Conservation (phyloP, 352 stramenopile species). For the Phytophthora rubi region DNA sequence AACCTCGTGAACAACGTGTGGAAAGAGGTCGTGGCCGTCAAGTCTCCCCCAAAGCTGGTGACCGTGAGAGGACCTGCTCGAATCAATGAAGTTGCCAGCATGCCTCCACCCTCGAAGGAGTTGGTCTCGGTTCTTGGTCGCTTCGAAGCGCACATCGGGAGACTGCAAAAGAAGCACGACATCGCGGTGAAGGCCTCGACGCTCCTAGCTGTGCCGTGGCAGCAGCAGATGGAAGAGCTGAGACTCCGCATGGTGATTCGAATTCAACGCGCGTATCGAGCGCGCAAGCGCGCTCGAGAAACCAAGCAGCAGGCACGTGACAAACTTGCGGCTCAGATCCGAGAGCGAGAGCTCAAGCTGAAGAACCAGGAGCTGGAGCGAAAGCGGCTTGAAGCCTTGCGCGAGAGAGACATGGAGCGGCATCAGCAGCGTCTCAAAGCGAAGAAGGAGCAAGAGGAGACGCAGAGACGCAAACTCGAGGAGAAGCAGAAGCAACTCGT, state of each 20-base stretch:
- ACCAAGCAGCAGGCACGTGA: constrained; percentile 56
- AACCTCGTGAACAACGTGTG: constrained; percentile 65
- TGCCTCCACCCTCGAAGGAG: constrained; percentile 32
- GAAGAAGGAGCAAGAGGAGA: constrained; percentile 57
- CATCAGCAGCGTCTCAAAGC: constrained; percentile 66
- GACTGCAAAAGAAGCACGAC: constrained; percentile 59
- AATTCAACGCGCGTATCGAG: constrained; percentile 76
- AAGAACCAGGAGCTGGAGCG: constrained; percentile 62
- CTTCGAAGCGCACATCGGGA: constrained; percentile 61
- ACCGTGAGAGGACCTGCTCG: background rate
- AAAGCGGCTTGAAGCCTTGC: constrained; percentile 59
- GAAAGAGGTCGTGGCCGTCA: constrained; percentile 48
- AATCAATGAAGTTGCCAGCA: background rate
- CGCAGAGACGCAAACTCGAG: constrained; percentile 39
- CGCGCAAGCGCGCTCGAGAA: constrained; percentile 42
- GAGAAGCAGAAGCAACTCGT: constrained; percentile 59
- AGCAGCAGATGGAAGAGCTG: constrained; percentile 76
- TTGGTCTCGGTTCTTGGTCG: constrained; percentile 65
- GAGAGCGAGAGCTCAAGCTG: constrained; percentile 53
- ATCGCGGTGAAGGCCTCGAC: constrained; percentile 64
- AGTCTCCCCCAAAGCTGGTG: constrained; percentile 21
- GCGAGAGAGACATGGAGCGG: constrained; percentile 61
- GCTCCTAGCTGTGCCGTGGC: constrained; percentile 64
- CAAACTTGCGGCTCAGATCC: constrained; percentile 58
- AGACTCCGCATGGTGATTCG: constrained; percentile 70